phyloP scores from a whole-genome alignment of 2,329 filamentous ascomycete species.

The Penicillium paneum region DNA sequence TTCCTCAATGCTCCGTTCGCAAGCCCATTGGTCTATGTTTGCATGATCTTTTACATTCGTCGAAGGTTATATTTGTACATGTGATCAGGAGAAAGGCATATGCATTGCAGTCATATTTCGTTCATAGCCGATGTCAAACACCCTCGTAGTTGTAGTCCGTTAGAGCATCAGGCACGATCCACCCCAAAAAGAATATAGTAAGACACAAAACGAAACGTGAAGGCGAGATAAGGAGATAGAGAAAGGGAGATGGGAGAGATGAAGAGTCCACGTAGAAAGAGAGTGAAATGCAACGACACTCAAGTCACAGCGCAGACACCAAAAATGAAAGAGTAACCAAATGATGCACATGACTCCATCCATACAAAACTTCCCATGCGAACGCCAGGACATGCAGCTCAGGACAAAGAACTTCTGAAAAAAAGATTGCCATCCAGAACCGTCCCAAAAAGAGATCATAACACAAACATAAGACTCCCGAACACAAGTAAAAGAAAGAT shows the following conservation, averaged over 20 bases:
- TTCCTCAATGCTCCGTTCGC: neutral
- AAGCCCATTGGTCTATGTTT: neutral
- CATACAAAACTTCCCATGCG: conserved; percentile 23
- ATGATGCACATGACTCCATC: conserved; percentile 34
- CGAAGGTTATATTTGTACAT: neutral
- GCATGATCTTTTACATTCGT: neutral
- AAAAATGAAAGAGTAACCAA: conserved; percentile 16
- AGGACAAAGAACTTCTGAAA: conserved; percentile 13
- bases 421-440: conserved; percentile 16
- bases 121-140: conserved; percentile 11
- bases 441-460: neutral
- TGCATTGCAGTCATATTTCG: conserved; percentile 20
- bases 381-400: conserved; percentile 33
- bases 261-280: neutral
- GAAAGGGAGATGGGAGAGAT: neutral
- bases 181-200: conserved; percentile 22
- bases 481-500: conserved; percentile 19
- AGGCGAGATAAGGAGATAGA: neutral
- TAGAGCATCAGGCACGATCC: conserved; percentile 12
- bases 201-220: conserved; percentile 23
- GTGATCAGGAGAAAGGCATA: neutral
- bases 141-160: conserved; percentile 11
- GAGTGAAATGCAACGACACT: conserved; percentile 5
- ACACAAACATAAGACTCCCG: conserved; percentile 29
- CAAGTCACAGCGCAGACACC: conserved; percentile 22